phyloP scores from a whole-genome alignment of 768 basidiomycete genomes.

The Mycena floridula region DNA sequence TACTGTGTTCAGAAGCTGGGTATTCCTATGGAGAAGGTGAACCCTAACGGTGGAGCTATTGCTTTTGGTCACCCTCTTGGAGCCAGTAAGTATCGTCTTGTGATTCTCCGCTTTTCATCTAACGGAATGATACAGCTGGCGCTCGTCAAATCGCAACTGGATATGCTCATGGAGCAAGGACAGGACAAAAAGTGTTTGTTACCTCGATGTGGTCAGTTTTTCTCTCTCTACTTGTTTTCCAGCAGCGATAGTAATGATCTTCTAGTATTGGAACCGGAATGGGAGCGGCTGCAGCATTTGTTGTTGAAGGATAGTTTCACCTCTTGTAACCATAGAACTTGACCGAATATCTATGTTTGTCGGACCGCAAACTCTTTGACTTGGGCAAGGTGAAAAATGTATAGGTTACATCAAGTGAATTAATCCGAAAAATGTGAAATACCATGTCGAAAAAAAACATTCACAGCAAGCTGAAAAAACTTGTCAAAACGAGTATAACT shows the following conservation, averaged over 20 bases:
- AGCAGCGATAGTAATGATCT: neutral
- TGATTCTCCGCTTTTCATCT: constrained; percentile 4
- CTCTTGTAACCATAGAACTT: no score
- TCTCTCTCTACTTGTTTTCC: neutral
- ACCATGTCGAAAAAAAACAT: no score
- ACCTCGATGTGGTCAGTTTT: constrained; percentile 69
- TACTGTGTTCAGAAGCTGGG: constrained; percentile 65
- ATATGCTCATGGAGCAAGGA: constrained; percentile 73
- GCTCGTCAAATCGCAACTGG: constrained; percentile 87
- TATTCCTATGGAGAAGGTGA: constrained; percentile 75
- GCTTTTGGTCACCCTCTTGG: constrained; percentile 88
- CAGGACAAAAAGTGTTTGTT: constrained; percentile 69
- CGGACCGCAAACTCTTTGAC: no score
- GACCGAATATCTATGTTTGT: no score
- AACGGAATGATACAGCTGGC: constrained; percentile 44
- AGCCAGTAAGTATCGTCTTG: constrained; percentile 48
- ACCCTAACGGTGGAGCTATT: constrained; percentile 84
- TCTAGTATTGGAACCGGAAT: constrained; percentile 68
- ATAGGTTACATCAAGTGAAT: no score
- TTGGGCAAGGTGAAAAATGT: no score
- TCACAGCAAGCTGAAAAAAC: no score
- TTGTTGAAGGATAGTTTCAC: constrained; percentile 22
- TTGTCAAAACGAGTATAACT: no score
- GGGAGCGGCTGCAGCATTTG: constrained; percentile 87
- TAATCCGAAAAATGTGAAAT: no score